Base-by-base conservation (phyloP, 2,329 filamentous ascomycete species). In the Curvularia sp. region DNA sequence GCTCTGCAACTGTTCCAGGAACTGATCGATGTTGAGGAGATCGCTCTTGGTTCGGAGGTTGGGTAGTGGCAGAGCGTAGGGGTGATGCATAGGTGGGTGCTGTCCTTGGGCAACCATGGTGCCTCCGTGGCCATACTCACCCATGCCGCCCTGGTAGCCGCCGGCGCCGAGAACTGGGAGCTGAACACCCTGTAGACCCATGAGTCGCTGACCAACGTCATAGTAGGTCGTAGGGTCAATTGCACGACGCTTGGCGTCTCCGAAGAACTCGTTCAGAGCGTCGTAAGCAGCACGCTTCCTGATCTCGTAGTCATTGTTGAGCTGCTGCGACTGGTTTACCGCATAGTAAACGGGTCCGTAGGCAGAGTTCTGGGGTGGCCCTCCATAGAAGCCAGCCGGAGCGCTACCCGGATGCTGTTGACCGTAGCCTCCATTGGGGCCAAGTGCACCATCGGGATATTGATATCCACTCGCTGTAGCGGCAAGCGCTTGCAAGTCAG, bases 41-140 rank as follows among this genome's bases (percentile, higher is more conserved):
- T 99, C 95, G 76, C 88, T 93, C 84, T 98, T 97, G 48, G 93
- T 97, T 73, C 94, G 89, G 55, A 96, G 84, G 70, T 93, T 96
- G 82, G 96, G 92, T 9, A 93, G 88, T 53, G 95, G 92, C 58
- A 97, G 84, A 62, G 92, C 92, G 80, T 97, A 97, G 72, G 85
- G 83, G 53, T 93, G 91, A 51, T 93, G 91, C 75, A 92, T 87
- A 39, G 89, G 85, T 36, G 88, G 85, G 82, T 70, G 83, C 78
- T 61, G 80, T 77, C 65, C 83, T 79, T 71, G 87, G 81, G 64
- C 81, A 81, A 70, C 81, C 80, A 71, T 79, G 50, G 72, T 87
- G 65, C 86, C 86, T 60, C 66, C 81, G 57, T 66, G 81, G 60
- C 85, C 82, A 55, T 84, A 85, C 45, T 85, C 83, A 10, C 81